Percentiles rank a stretch among this genome's conserved stretches.
These are phyloP conservation scores for Debaryomyces fabryi DNA, from an alignment of 1,139 yeast genomes.

Conservation along the genomic window DNA sequence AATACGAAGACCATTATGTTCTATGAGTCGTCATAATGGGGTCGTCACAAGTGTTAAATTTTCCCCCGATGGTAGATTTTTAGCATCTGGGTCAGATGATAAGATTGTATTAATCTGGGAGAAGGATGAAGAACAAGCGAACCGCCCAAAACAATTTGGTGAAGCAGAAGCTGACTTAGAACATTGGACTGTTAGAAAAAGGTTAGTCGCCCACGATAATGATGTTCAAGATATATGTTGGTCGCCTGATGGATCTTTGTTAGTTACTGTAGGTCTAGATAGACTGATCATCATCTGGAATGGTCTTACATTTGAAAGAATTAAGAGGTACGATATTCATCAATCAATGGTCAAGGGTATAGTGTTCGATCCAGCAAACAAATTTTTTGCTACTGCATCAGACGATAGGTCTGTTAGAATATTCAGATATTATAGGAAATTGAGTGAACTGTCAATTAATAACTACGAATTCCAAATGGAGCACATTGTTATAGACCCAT, in stretches of 20 bases:
- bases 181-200: constrained; percentile 90
- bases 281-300: constrained; percentile 92
- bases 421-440: constrained; percentile 74
- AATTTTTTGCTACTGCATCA: constrained; percentile 94
- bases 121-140: constrained; percentile 64
- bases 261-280: constrained; percentile 93
- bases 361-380: constrained; percentile 96
- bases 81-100: constrained; percentile 96
- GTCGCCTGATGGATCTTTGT: constrained; percentile 91
- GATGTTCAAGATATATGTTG: constrained; percentile 97
- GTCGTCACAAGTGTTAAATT: constrained; percentile 93
- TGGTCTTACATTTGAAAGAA: constrained; percentile 86
- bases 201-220: constrained; percentile 94
- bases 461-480: constrained; percentile 87
- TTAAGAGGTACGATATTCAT: constrained; percentile 88
- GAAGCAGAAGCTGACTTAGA: constrained; percentile 69
- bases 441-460: constrained; percentile 51
- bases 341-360: constrained; percentile 96
- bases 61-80: constrained; percentile 86
- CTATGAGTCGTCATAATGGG: constrained; percentile 87
- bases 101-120: constrained; percentile 92
- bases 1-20: constrained; percentile 62
- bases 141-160: constrained; percentile 48
- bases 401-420: constrained; percentile 92
- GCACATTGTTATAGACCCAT: constrained; percentile 80